Conservation (phyloP, 2,329 filamentous ascomycete genomes). For the Neocatenulostroma microsporum region DNA sequence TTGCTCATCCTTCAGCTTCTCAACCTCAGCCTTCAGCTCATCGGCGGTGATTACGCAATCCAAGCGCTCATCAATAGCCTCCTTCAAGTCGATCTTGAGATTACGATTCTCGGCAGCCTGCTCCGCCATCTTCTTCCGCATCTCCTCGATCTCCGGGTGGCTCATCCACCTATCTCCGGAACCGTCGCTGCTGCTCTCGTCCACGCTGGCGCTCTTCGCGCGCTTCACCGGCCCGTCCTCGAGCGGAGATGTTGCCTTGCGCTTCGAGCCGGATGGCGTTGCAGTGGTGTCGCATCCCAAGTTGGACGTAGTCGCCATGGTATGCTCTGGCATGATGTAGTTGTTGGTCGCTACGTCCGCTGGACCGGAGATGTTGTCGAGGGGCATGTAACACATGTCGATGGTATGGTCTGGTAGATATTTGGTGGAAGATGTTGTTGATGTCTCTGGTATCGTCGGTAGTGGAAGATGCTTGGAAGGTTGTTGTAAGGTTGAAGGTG, state of each 20-base stretch:
- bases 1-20: neutral
- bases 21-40: slow-evolving; percentile 1
- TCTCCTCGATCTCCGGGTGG: neutral
- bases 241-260: neutral
- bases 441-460: too few species aligned
- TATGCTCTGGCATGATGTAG: neutral
- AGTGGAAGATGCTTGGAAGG: too few species aligned
- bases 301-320: neutral
- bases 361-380: neutral
- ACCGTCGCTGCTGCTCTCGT: neutral
- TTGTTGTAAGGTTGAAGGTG: too few species aligned
- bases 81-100: neutral
- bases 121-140: neutral
- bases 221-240: neutral
- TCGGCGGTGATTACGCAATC: neutral
- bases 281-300: neutral
- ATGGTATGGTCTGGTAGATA: neutral
- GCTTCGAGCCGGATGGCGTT: slow-evolving; percentile 1
- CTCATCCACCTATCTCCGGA: neutral
- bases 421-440: neutral
- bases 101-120: neutral
- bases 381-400: slow-evolving; percentile 2
- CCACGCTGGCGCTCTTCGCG: too few species aligned
- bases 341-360: neutral
- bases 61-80: too few species aligned